Percentiles rank a stretch among this genome's conserved stretches.
Conservation (phyloP, 176 grass and related monocot genomes). For the Hordeum vulgare region MorexV3_pseudomolecules_assembly NC_058521.1:112682220-112682719, state of each 20-base stretch:
- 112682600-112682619: constrained; percentile 23
- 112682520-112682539: not conserved
- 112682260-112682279: too few relatives aligned
- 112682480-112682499: not conserved
- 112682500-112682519: not conserved
- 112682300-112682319: too few relatives aligned
- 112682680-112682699: constrained; percentile 31
- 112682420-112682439: not conserved
- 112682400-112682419: not conserved
- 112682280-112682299: too few relatives aligned
- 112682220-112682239: not conserved
- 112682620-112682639: not conserved
- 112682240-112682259: too few relatives aligned
- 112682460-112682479: not conserved
- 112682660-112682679: not conserved
- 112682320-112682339: too few relatives aligned
- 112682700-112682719: constrained; percentile 2
- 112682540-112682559: not conserved
- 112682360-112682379: not conserved
- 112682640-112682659: not conserved
- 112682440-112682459: not conserved
- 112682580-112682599: constrained; percentile 72
- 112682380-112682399: not conserved
- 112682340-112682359: too few relatives aligned
- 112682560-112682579: constrained; percentile 9